Conservation (phyloP, 257 asterid species). For the Asclepias syriaca region DNA sequence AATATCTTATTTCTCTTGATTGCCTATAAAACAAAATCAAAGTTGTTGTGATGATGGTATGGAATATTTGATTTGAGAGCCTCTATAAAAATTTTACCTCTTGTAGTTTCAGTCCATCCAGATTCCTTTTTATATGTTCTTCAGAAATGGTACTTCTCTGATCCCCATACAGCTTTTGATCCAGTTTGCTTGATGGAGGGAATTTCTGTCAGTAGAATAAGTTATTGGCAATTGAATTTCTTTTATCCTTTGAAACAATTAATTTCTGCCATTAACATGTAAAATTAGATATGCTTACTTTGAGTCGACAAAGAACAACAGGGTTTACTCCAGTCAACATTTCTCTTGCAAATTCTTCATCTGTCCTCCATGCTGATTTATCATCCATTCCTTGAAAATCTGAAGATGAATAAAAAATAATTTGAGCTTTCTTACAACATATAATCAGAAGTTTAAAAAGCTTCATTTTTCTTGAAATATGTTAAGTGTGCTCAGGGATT, state of each 20-base stretch:
- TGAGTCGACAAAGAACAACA: slow-evolving; percentile 39
- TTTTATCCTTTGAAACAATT: not conserved
- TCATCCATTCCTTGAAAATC: slow-evolving; percentile 32
- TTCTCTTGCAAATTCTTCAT: slow-evolving; percentile 67
- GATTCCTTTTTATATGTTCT: slow-evolving; percentile 14
- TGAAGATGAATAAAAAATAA: not conserved
- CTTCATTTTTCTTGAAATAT: not conserved
- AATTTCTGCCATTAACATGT: not conserved
- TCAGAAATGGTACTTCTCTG: slow-evolving; percentile 14
- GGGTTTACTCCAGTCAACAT: slow-evolving; percentile 74
- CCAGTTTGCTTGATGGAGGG: slow-evolving; percentile 18
- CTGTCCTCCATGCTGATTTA: slow-evolving; percentile 58
- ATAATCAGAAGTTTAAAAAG: not conserved
- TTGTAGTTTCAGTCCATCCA: slow-evolving; percentile 15
- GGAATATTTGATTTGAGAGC: not conserved
- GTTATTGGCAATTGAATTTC: not conserved
- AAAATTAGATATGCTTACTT: slow-evolving; percentile 25
- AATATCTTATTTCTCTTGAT: slow-evolving; percentile 38
- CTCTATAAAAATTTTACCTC: not conserved
- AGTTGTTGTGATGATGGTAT: not conserved
- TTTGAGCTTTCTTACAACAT: not conserved
- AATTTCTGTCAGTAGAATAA: slow-evolving; percentile 11
- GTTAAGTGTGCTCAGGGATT: not conserved
- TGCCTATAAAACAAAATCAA: slow-evolving; percentile 30
- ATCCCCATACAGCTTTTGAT: slow-evolving; percentile 10